Evolutionary conservation across 768 basidiomycete genomes (phyloP), one percentile per base, ranked within the genome.

Genomic region (Glaciozyma martinii): DNA sequence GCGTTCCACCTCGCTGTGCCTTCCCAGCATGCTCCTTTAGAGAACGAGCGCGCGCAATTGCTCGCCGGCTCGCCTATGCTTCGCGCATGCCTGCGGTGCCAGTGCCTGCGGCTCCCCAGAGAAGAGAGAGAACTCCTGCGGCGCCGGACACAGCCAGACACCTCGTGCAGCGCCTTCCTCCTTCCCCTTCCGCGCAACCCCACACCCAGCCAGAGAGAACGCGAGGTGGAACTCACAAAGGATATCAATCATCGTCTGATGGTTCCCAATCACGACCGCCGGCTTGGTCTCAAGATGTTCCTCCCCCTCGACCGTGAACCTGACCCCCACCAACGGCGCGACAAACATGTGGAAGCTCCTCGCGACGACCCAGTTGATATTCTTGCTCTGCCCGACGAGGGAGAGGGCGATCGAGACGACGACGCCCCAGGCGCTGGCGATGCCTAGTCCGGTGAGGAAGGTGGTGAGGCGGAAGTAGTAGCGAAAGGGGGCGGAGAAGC

Each of bases 191-290:
- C 46, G 16, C 46, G 8, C 12, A 19, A 25, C 25, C 46, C 25
- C 25, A 52, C 13, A 52, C 15, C n/a, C n/a, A n/a, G n/a, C n/a
- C n/a, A n/a, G n/a, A n/a, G n/a, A 2, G 27, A 54, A 54, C 33
- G 8, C 7, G 15, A 3, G n/a, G n/a, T n/a, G n/a, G 15, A 18
- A 50, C 60, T 91, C 78, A 72, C 84, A 84, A 43, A 94, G 76
- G 66, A 99, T 82, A 76, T 95, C 91, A 52, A 95, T 76, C 84
- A 91, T 87, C 64, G 87, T 91, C 80, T 98, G 94, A 75, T 98
- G 94, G 75, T 97, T 98, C 18, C 82, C 83, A 74, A 97, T 82
- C 32, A 90, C 61, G 25, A 74, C 68, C n/a, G 66, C 68, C 0
- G 71, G 71, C 10, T 47, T 54, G 57, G 80, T 78, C 16, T 72